These are phyloP conservation scores for Stenocarpella maydis DNA, from an alignment of 2,329 filamentous ascomycete species.

Conservation along the genomic window DNA sequence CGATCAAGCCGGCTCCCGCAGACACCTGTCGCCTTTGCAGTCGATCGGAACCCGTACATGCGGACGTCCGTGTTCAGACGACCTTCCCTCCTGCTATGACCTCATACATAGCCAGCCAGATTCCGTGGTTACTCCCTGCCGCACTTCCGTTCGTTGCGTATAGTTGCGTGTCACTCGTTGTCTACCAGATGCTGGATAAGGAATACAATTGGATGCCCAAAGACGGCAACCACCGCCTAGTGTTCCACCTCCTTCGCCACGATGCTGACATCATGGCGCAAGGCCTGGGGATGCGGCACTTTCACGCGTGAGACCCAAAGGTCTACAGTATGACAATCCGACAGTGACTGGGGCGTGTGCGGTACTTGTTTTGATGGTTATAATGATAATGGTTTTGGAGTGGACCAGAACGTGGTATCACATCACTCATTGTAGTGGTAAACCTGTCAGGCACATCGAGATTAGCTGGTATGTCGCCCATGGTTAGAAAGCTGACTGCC, in stretches of 20 bases:
- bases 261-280: background rate
- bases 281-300: background rate
- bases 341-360: background rate
- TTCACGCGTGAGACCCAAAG: background rate
- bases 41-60: background rate
- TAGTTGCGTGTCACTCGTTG: conserved; percentile 18
- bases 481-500: conserved; percentile 42
- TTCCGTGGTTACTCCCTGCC: background rate
- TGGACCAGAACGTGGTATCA: background rate
- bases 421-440: conserved; percentile 86
- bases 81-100: background rate
- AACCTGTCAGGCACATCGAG: conserved; percentile 61
- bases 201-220: background rate
- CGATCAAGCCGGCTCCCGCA: conserved; percentile 2
- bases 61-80: background rate
- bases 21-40: background rate
- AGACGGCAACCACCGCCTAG: background rate
- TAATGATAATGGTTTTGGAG: conserved; percentile 2
- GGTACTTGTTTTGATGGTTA: conserved; percentile 8
- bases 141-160: conserved; percentile 3
- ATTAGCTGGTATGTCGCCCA: conserved; percentile 6
- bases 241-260: background rate
- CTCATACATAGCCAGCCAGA: conserved; percentile 2
- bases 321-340: background rate
- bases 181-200: conserved; percentile 19